These are phyloP conservation scores for Neobulgaria alba DNA, from an alignment of 2,329 filamentous ascomycete genomes.

Conservation along the genomic window DNA sequence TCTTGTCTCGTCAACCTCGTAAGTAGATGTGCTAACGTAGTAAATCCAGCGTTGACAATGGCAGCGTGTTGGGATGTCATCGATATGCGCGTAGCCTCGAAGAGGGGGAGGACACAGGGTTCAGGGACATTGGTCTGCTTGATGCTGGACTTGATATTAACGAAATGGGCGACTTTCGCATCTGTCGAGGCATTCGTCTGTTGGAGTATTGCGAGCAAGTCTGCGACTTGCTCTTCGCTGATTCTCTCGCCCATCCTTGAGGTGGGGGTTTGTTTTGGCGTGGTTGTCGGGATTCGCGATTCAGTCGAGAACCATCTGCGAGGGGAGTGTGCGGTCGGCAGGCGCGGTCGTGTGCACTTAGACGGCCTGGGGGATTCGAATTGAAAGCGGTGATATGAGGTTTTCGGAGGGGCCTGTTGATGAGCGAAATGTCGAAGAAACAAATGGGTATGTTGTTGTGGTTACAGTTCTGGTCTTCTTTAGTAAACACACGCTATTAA, in stretches of 20 bases:
- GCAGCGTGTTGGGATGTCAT: conserved; percentile 68
- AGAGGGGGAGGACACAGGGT: conserved; percentile 58
- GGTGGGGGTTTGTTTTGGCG: conserved; percentile 3
- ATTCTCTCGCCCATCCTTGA: conserved; percentile 41
- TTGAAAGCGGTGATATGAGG: too few relatives aligned
- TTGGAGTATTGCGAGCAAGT: conserved; percentile 43
- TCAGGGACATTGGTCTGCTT: conserved; percentile 90
- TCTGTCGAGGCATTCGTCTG: conserved; percentile 62
- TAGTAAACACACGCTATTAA: too few relatives aligned
- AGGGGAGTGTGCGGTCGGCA: too few relatives aligned
- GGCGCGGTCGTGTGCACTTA: too few relatives aligned
- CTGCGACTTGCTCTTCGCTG: conserved; percentile 48
- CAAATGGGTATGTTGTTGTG: too few relatives aligned
- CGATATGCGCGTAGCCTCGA: conserved; percentile 71
- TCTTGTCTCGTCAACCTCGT: conserved; percentile 83
- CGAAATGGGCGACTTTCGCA: conserved; percentile 62
- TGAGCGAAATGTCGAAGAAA: too few relatives aligned
- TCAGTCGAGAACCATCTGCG: too few relatives aligned
- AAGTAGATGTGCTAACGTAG: conserved; percentile 77
- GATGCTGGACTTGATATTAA: conserved; percentile 74
- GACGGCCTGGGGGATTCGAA: too few relatives aligned
- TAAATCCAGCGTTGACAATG: conserved; percentile 76
- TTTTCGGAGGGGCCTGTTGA: too few relatives aligned
- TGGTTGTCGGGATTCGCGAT: conserved; percentile 1
- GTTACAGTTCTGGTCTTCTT: too few relatives aligned